Base-by-base conservation (phyloP, 768 basidiomycete species). In the Guyanaporus albipodus region DNA sequence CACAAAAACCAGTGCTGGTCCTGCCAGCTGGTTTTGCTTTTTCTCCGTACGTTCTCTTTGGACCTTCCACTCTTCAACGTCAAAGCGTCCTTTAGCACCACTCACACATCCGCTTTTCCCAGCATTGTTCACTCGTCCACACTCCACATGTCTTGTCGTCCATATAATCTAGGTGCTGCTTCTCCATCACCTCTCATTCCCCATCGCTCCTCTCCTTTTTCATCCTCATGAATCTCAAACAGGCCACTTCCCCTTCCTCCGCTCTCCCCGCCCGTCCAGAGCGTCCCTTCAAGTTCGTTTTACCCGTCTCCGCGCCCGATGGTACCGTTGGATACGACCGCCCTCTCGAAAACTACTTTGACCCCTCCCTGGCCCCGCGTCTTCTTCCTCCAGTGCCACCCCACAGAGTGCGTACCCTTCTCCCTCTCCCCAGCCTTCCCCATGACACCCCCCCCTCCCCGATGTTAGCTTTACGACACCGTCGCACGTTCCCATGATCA, bases 401-500 rank as follows among this genome's bases (percentile, higher is more conserved):
- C 21, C 5, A 33, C 8, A 55, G 41, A 6, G 64, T 64, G 35
- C 23, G 66, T 42, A 21, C 28, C 15, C 31, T 17, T 0, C 31
- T 32, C 8, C 31, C 8, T n/a, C n/a, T n/a, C 12, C 2, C 3
- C n/a, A n/a, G 6, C 8, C 6, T 12, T n/a, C 6, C 29, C 28
- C 18, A 6, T 49, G 44, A 37, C 19, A n/a, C 37, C 0, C 7
- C 9, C 4, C 15, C n/a, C 15, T 3, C 44, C 18, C 27, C 44
- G 10, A 42, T 46, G 43, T 7, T 38, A 66, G 64, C 57, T 68
- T 26, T 66, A 68, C 39, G 56, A 64, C 8, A 48, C 66, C 14
- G 40, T 68, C 12, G 66, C 64, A 28, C 48, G 41, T 34, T 53
- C 59, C 4, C 55, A 64, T 22, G 66, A 67, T 54, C 34, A 49